Base-by-base conservation (phyloP, 139 green algal genomes). In the Coelastrella sp. region DNA sequence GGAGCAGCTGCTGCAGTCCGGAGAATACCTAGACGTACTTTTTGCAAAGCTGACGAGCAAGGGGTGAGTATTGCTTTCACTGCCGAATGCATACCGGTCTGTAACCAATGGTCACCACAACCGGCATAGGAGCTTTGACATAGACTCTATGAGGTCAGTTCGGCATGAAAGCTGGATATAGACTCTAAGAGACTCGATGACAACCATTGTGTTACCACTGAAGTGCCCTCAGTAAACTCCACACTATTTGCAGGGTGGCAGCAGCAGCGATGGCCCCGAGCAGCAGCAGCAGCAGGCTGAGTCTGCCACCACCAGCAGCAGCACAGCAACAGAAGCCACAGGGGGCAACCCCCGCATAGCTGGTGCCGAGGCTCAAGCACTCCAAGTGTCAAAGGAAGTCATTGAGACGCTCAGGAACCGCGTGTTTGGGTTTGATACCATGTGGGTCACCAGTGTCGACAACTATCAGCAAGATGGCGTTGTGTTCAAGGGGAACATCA, bases 401-500 rank as follows among this genome's bases (percentile, higher is more conserved):
- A 95, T 99, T 47, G 93, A 97, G 74, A 89, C 90, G 61, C 89
- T 99, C 14, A 89, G 94, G 54, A 93, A 90, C 8, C 85, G 54
- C 0, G 95, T 99, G 64, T 99, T 99, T 89, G 93, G 94, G 13
- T 96, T 98, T 74, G 96, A 99, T 89, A 97, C 95, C 4, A 97
- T 99, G 90, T 99, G 97, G 90, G 97, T 99, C 13, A 98, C 96
- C 5, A 91, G 86, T 20, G 89, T 92, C 7, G 81, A 90, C 20
- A 90, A 90, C 61, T 90, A 90, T 54, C 71, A 90, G 77, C 32
- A 93, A 60, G 95, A 96, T 86, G 96, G 96, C 0, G 95, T 97
- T 19, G 81, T 99, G 54, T 99, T 99, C 93, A 97, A 96, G 73
- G 97, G 97, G 66, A 99, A 99, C 79, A 92, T 99, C 20, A 89